Conservation (phyloP, 352 stramenopile species). For the Globisporangium paroecandrum region DNA sequence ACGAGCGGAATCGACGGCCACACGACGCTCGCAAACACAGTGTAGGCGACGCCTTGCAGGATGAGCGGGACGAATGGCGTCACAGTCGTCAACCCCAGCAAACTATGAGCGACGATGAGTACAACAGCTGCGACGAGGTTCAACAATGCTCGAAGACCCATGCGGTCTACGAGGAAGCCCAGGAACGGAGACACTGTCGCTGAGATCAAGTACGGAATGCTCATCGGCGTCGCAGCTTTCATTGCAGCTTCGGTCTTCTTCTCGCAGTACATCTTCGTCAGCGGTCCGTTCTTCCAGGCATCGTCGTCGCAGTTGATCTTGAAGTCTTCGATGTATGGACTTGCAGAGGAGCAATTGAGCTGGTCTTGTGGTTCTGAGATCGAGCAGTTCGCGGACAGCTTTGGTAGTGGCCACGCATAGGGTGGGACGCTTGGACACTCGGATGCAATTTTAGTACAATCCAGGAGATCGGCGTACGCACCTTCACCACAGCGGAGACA, state of each 20-base stretch:
- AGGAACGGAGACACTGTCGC: slow-evolving; percentile 87
- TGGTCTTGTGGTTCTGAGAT: slow-evolving; percentile 63
- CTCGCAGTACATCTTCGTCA: slow-evolving; percentile 55
- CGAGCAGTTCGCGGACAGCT: slow-evolving; percentile 65
- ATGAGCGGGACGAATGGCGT: slow-evolving; percentile 61
- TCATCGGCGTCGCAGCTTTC: slow-evolving; percentile 86
- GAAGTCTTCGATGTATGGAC: slow-evolving; percentile 59
- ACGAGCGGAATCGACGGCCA: slow-evolving; percentile 62
- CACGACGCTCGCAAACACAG: slow-evolving; percentile 66
- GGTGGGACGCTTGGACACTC: slow-evolving; percentile 63
- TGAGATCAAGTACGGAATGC: slow-evolving; percentile 91
- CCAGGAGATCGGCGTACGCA: slow-evolving; percentile 40
- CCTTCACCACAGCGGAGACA: slow-evolving; percentile 59
- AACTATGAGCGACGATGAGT: slow-evolving; percentile 81
- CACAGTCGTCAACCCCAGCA: slow-evolving; percentile 53
- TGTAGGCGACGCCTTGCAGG: slow-evolving; percentile 78
- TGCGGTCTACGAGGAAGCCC: slow-evolving; percentile 88
- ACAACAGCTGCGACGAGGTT: slow-evolving; percentile 70
- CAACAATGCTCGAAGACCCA: slow-evolving; percentile 82
- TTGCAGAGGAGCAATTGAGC: slow-evolving; percentile 45
- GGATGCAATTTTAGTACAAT: slow-evolving; percentile 47
- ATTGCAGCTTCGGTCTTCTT: slow-evolving; percentile 60
- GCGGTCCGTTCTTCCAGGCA: slow-evolving; percentile 60
- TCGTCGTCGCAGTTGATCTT: slow-evolving; percentile 82
- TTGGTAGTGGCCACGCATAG: slow-evolving; percentile 67